Percentiles rank a stretch among this genome's conserved stretches.
Conservation (phyloP, 2,329 filamentous ascomycete species). For the Trichoderma atrobrunneum region DNA sequence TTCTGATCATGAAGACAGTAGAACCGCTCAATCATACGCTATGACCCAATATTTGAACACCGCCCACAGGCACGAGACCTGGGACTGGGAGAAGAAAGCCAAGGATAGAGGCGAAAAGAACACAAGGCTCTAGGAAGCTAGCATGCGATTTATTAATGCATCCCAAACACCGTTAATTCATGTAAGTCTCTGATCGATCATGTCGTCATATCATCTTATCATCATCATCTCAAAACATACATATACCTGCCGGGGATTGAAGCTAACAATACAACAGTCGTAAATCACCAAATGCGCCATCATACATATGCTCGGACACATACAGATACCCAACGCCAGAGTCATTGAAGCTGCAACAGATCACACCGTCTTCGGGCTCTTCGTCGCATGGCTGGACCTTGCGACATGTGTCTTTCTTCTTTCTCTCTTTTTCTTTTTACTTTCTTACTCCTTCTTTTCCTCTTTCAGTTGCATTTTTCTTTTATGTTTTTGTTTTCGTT, state of each 20-base stretch:
- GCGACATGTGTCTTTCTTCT: not conserved
- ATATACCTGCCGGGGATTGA: not conserved
- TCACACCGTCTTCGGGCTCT: no score
- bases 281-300: not conserved
- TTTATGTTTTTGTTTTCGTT: not conserved
- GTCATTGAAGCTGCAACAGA: not conserved
- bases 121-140: not conserved
- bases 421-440: not conserved
- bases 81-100: conserved; percentile 8
- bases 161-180: no score
- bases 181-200: not conserved
- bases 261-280: not conserved
- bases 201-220: not conserved
- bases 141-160: not conserved
- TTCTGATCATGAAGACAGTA: not conserved
- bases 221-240: not conserved
- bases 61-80: not conserved
- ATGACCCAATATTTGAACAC: not conserved
- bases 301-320: not conserved
- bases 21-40: not conserved
- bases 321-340: not conserved
- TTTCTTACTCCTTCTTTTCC: not conserved
- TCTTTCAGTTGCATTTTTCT: not conserved
- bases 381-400: not conserved
- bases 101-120: not conserved